Evolutionary conservation across 257 asterid species (phyloP).

Genomic region (Petrea volubilis): DNA sequence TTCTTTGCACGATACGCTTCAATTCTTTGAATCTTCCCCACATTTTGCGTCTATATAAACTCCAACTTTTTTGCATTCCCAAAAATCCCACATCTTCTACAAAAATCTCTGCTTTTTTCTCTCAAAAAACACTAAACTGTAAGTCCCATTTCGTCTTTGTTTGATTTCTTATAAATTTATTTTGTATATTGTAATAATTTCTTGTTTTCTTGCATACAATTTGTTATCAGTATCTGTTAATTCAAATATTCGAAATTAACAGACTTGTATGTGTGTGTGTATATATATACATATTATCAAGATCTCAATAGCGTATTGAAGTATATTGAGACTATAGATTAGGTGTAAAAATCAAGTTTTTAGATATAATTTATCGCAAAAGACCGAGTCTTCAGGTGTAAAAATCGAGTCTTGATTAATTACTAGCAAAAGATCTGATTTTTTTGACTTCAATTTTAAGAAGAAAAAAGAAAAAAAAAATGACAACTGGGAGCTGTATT

Average conservation of each 20-base stretch:
- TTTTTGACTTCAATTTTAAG: conserved; percentile 15
- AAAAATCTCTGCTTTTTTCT: conserved; percentile 15
- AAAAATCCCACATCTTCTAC: conserved; percentile 15
- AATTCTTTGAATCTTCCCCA: conserved; percentile 31
- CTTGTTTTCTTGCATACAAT: neutral
- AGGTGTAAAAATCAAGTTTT: conserved; percentile 4
- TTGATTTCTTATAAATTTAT: neutral
- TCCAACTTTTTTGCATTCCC: neutral
- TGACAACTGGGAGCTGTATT: conserved; percentile 56
- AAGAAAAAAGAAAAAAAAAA: conserved; percentile 25
- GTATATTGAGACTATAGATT: conserved; percentile 30
- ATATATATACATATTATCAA: conserved; percentile 18
- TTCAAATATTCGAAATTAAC: conserved; percentile 27
- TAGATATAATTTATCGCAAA: neutral
- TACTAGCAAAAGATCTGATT: neutral
- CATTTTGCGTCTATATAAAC: conserved; percentile 40
- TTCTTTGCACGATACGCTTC: conserved; percentile 32
- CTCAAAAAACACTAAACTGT: conserved; percentile 24
- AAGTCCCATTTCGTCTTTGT: conserved; percentile 27
- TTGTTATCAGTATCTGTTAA: conserved; percentile 29
- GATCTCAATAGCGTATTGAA: conserved; percentile 40
- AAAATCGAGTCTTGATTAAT: conserved; percentile 13
- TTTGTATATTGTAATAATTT: neutral
- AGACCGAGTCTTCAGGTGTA: neutral
- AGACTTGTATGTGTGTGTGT: conserved; percentile 34